Base-by-base conservation (phyloP, 306 rosid species). In the Aeschynomene evenia region DNA sequence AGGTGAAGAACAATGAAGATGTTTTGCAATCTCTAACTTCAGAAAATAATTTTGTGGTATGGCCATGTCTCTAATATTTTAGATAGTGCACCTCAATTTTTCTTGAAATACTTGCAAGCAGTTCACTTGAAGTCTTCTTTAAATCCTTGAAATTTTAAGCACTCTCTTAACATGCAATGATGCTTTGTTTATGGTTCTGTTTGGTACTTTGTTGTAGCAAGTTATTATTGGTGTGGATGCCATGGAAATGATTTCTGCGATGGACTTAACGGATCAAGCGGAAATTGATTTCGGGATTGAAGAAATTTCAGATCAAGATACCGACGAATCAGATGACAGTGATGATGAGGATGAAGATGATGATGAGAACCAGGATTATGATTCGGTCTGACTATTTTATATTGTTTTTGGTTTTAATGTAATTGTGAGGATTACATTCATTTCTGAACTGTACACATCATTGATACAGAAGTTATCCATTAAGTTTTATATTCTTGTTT, bases 181-280 rank as follows among this genome's bases (percentile, higher is more conserved):
- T 21, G 54, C 43, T 42, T 36, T 58, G 46, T 66, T 58, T 40
- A 29, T 50, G 74, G 56, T 60, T 72, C 33, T 60, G 39, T 62
- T 61, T 18, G 34, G 53, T 66, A 14, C 64, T 49, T 66, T 79
- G 82, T 56, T 80, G 89, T 90, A 94, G 99, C 99, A 94, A 94
- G 91, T 87, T 54, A 86, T 94, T 84, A 84, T 94, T 71, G 99
- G 99, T 68, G 73, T 94, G 73, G 94, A 90, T 77, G 70, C 99
- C 62, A 83, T 61, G 89, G 96, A 88, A 80, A 90, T 94, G 95
- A 78, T 94, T 60, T 68, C 54, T 5, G 99, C 88, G 67, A 82
- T 94, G 95, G 96, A 87, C 61, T 78, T 88, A 57, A 82, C 91
- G 56, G 90, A 87, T 78, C 89, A 90, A 68, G 67, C 95, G 23